Evolutionary conservation across 2,329 filamentous ascomycete genomes (phyloP), one percentile per base, ranked within the genome.

Genomic region (Aspergillus calidoustus): DNA sequence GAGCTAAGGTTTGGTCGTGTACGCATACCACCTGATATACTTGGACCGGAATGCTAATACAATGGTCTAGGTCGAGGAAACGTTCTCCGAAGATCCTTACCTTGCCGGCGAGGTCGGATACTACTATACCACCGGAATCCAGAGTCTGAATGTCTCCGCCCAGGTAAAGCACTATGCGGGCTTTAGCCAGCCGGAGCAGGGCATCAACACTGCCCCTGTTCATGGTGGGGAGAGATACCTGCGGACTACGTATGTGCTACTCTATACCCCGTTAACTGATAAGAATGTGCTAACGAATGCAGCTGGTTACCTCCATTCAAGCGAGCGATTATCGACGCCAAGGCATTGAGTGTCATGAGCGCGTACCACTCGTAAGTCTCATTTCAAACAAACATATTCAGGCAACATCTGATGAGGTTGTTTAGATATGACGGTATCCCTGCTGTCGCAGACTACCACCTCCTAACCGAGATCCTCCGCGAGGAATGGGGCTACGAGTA

Each of bases 131-230:
- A 83, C 79, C 54, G 86, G 89, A 23, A 78, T 92, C 2, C 89
- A 92, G 72, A 82, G 82, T 13, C 80, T 82, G 38, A 87, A 87
- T 48, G 89, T 92, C 5, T 87, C 86, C 25, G 86, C 90, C 17
- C 91, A 87, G 75, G 87, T 92, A 51, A 93, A 92, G 78, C 90
- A 93, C 72, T 92, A 89, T 72, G 88, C 87, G 13, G 90, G 84
- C 1, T 91, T 87, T 70, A 89, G 84, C 51, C 80, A 81, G 1
- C 89, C 89, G 0, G 90, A 92, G 69, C 89, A 92, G 72, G 90
- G 90, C 2, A 74, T 92, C 48, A 92, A 92, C 72, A 88, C 86
- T 8, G 88, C 83, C 0, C 83, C 84, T 5, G 83, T 86, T 0
- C 83, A 85, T 62, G 83, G 83, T 23, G 84, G 84, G 19, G 83